Percentiles rank a stretch among this genome's conserved stretches.
Conservation (phyloP, 2,329 filamentous ascomycete species). For the Coccinonectria pachysandricola region DNA sequence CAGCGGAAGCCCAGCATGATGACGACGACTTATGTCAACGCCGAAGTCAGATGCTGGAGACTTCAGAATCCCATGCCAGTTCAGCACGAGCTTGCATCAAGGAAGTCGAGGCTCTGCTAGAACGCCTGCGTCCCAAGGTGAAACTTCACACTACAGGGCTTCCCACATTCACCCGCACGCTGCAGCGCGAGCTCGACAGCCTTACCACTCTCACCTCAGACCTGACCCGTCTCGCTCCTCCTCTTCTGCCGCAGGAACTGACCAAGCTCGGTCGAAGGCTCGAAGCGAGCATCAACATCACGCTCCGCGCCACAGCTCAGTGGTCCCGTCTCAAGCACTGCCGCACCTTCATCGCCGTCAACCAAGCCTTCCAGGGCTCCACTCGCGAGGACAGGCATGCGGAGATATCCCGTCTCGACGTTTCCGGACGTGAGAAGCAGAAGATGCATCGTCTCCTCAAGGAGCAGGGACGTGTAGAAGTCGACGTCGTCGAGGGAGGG, state of each 20-base stretch:
- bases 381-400: conserved; percentile 15
- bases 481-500: conserved; percentile 26
- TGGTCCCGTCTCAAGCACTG: conserved; percentile 26
- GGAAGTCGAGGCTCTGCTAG: not conserved
- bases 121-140: not conserved
- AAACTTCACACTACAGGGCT: not conserved
- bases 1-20: too few species aligned
- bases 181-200: not conserved
- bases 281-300: conserved; percentile 14
- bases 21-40: too few species aligned
- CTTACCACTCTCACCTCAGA: not conserved
- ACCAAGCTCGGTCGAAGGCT: conserved; percentile 9
- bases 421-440: conserved; percentile 17
- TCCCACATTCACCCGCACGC: not conserved
- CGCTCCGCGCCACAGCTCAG: conserved; percentile 14
- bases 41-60: not conserved
- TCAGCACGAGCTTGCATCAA: not conserved
- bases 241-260: not conserved
- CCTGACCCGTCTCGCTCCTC: not conserved
- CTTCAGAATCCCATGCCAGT: not conserved
- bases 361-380: conserved; percentile 24
- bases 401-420: conserved; percentile 13
- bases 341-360: conserved; percentile 20
- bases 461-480: conserved; percentile 23
- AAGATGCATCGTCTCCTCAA: conserved; percentile 22